Evolutionary conservation across 768 basidiomycete genomes (phyloP).

Genomic region (Tulasnella sp.): DNA sequence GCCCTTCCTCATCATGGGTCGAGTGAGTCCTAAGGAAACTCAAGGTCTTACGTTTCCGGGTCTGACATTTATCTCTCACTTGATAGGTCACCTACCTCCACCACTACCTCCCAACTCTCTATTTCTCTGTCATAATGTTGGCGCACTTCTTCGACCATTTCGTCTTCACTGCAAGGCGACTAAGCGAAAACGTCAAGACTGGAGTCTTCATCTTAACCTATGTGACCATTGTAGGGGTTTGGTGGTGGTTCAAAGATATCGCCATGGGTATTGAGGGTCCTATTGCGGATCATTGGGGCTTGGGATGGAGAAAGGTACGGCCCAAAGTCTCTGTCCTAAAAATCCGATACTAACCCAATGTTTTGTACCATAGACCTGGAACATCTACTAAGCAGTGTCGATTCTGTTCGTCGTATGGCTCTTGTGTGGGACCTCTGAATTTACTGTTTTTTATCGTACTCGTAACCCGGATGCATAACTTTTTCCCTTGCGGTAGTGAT

Average conservation of each 20-base stretch:
- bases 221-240: conserved; percentile 61
- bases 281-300: conserved; percentile 70
- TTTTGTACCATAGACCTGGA: conserved; percentile 34
- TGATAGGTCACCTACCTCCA: conserved; percentile 72
- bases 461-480: not conserved
- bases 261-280: conserved; percentile 93
- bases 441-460: not conserved
- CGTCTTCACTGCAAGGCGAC: conserved; percentile 71
- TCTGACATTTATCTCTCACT: not conserved
- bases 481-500: not conserved
- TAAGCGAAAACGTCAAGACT: conserved; percentile 60
- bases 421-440: not conserved
- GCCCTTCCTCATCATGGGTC: conserved; percentile 97
- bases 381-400: conserved; percentile 33
- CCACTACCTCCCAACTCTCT: conserved; percentile 95
- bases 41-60: not conserved
- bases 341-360: not conserved
- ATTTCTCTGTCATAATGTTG: conserved; percentile 90
- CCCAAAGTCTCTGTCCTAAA: not conserved
- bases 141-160: conserved; percentile 91
- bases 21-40: conserved; percentile 46
- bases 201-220: conserved; percentile 66
- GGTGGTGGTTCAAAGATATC: conserved; percentile 92
- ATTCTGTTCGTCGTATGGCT: conserved; percentile 4
- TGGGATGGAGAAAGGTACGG: conserved; percentile 68